Evolutionary conservation across 768 basidiomycete genomes (phyloP), one percentile per base, ranked within the genome.

Genomic region (Chalciporus pseudorubinellus): DNA sequence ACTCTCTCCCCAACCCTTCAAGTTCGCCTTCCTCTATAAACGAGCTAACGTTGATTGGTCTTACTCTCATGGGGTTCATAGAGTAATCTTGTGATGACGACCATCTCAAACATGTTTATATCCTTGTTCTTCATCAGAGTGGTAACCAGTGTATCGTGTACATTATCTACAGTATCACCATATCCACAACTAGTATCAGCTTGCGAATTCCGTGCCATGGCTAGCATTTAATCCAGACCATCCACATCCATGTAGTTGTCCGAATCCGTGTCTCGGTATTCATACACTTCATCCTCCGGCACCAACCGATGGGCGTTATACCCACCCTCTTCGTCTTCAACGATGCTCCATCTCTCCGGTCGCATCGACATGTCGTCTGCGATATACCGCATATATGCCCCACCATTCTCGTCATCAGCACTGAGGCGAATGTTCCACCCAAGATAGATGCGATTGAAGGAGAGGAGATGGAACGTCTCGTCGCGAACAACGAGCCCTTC

Each of bases 391-490:
- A 79, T 74, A 59, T 65, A 79, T 38, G 56, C 51, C 19, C 70
- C 69, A 18, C 77, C 77, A 18, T 62, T 64, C 10, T 69, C 65
- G 56, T 79, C 78, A 38, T 70, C 71, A 7, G 66, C 64, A 33
- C 68, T 74, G 42, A 84, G 65, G 18, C 68, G 57, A 48, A 89
- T 76, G 56, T 87, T 88, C 84, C 84, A 89, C 5, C 87, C 87
- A 5, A 89, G 73, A 55, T 74, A 83, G 9, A 88, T 60, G 22
- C 75, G 72, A 56, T 77, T 71, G 60, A 75, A 70, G 14, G n/a
- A 83, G 9, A 88, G 60, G 22, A 75, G 72, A 56, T 77, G 71
- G 60, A 75, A 70, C 13, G 61, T 68, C 21, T 71, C 64, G 24
- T 72, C 71, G 31, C 70, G 69, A 10, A 79, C 79, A 18, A 78